Evolutionary conservation across 768 basidiomycete genomes (phyloP), one percentile per base, ranked within the genome.

Genomic region (Fibroporia radiculosa): DNA sequence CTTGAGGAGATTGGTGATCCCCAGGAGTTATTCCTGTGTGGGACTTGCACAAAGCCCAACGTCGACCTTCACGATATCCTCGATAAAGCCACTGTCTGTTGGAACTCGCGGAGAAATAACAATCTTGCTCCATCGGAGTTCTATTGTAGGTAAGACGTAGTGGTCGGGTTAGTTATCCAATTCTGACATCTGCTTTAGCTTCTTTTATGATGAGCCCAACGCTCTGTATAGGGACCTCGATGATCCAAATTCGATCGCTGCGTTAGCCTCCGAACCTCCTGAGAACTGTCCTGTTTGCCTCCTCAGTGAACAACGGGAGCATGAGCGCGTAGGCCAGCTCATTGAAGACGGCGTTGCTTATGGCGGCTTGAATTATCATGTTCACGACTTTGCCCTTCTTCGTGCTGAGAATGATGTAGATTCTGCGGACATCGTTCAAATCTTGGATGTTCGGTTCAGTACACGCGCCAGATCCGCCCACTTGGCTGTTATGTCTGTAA

Each of bases 1-100:
- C 57, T 87, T 22, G 65, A 70, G 23, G 79, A 86, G 48, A 60
- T 88, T 12, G 74, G 72, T 0, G 63, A 82, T 45, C 65, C 75
- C 0, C 78, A 78, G 44, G 85, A 91, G 51, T 56, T 91, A 0
- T 87, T 82, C 56, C 59, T 84, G 4, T 71, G 71, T 23, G 61
- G 78, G 2, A 55, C 71, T 0, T 90, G 87, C 48, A 70, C 41
- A 10, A 8, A 8, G 29, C 50, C 69, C 35, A 52, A 65, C 8
- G 53, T 73, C 13, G 48, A 61, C 3, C 47, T 78, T 23, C 48
- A 57, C 3, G 47, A 57, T 1, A 65, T 85, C 32, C 59, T 75
- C 0, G 74, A 65, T 3, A 82, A 75, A 53, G 66, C 78, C 1
- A 51, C 53, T 1, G 72, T 78, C 1, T 67, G 71, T 23, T 63